Evolutionary conservation across 2,329 filamentous ascomycete genomes (phyloP), one percentile per base, ranked within the genome.

Genomic region (Talaromyces sp.): DNA sequence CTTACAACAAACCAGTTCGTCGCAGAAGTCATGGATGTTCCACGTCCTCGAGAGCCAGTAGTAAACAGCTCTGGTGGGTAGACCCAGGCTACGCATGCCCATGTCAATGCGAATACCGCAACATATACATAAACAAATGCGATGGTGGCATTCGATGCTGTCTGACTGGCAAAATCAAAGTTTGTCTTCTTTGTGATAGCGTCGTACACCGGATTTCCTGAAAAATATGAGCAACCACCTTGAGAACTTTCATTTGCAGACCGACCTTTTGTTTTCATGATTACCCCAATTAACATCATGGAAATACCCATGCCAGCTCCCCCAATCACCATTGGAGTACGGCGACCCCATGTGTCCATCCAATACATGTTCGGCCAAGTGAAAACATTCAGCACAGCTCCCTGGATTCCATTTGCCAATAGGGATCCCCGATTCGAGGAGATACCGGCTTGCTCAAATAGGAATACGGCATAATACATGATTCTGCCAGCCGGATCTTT

Each of bases 111-210:
- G 50, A 68, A 68, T n/a, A 56, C 55, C 20, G 60, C 54, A 22
- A 68, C 66, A 41, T 67, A 67, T 16, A 69, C 54, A 41, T 68
- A 69, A 3, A 69, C 65, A 36, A 69, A 61, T 1, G 65, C 65
- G 24, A 69, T 64, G 3, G 64, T 54, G 4, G 61, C 63, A 57
- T 50, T 54, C 13, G 55, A 69, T 16, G 45, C 54, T 24, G 29
- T 55, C 39, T 52, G 37, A 19, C 49, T 49, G 3, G 40, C 39
- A 17, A 65, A 65, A 30, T 43, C 22, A 30, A 65, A 65, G 16
- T 63, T 64, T 10, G 61, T 65, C 37, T 65, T 64, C 48, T 64
- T 44, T 9, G 61, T 65, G 3, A 64, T 11, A 6, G 50, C 27
- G 30, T 62, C 47, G 39, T 58, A 65, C 3, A 64, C 49, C 16